A percentile compares a stretch with the other conserved stretches of the same genome.
phyloP scores from a whole-genome alignment of 768 basidiomycete genomes.

The Trametes cinnabarina region DNA sequence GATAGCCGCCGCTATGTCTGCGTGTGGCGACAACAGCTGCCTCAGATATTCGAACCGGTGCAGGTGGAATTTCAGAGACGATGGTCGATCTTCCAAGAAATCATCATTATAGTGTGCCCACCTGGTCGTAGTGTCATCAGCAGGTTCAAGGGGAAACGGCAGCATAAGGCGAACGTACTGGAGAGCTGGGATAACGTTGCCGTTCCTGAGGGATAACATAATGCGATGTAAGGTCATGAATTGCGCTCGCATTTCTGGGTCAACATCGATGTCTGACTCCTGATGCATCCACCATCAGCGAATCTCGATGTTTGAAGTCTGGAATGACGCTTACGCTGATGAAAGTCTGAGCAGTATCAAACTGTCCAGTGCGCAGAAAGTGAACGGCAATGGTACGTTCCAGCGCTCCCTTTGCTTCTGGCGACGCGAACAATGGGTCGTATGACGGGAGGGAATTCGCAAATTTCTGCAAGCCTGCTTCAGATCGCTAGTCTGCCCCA shows the following conservation, averaged over 20 bases:
- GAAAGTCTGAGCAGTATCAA: conserved; percentile 73
- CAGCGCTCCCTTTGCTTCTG: conserved; percentile 56
- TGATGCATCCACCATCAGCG: conserved; percentile 29
- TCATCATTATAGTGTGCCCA: conserved; percentile 70
- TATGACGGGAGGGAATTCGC: conserved; percentile 63
- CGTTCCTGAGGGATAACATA: conserved; percentile 59
- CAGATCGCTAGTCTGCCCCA: neutral
- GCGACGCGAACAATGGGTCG: conserved; percentile 62
- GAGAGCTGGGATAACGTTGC: conserved; percentile 77
- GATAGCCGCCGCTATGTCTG: conserved; percentile 59
- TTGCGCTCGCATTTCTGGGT: conserved; percentile 47
- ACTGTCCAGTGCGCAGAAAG: conserved; percentile 78
- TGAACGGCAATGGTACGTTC: conserved; percentile 74
- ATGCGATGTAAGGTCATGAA: conserved; percentile 75
- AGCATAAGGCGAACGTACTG: conserved; percentile 43
- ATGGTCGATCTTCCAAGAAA: conserved; percentile 68
- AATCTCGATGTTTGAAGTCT: no score
- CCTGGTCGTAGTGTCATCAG: conserved; percentile 40
- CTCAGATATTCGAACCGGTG: conserved; percentile 90
- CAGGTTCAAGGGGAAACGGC: no score
- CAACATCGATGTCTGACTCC: conserved; percentile 67
- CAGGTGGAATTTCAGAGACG: conserved; percentile 84
- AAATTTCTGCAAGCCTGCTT: conserved; percentile 38
- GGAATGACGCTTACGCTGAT: conserved; percentile 49
- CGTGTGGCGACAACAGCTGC: conserved; percentile 61